Conservation (phyloP, 148 eudicot genomes). For the Simmondsia chinensis region DNA sequence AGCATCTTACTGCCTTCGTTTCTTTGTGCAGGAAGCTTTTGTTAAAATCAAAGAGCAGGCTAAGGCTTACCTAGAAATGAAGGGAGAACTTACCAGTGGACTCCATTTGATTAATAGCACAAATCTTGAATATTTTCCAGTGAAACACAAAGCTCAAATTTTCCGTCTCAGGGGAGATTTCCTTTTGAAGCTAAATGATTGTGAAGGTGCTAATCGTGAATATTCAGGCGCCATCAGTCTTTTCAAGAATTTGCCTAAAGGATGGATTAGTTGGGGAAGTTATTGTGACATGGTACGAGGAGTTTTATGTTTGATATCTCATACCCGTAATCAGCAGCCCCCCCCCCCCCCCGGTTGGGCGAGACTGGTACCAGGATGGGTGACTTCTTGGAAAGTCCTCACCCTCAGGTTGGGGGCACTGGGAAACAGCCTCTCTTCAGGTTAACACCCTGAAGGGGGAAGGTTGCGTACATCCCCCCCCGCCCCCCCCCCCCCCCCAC, state of each 20-base stretch:
- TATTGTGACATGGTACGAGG: constrained; percentile 96
- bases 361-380: no score
- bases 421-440: no score
- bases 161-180: constrained; percentile 88
- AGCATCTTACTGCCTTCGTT: constrained; percentile 9
- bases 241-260: constrained; percentile 87
- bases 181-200: constrained; percentile 72
- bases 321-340: no score
- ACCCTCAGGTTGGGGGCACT: no score
- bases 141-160: constrained; percentile 89
- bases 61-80: constrained; percentile 93
- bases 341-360: no score
- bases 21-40: constrained; percentile 77
- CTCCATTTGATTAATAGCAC: constrained; percentile 85
- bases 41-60: constrained; percentile 96
- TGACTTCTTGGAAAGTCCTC: no score
- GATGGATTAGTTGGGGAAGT: constrained; percentile 99
- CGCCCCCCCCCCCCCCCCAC: no score
- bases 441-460: no score
- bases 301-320: not conserved
- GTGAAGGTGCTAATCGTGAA: constrained; percentile 90
- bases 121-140: constrained; percentile 90
- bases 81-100: constrained; percentile 84
- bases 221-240: constrained; percentile 85
- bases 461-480: no score